phyloP scores from a whole-genome alignment of 140 eudicot species.

The Oenanthe javanica region DNA sequence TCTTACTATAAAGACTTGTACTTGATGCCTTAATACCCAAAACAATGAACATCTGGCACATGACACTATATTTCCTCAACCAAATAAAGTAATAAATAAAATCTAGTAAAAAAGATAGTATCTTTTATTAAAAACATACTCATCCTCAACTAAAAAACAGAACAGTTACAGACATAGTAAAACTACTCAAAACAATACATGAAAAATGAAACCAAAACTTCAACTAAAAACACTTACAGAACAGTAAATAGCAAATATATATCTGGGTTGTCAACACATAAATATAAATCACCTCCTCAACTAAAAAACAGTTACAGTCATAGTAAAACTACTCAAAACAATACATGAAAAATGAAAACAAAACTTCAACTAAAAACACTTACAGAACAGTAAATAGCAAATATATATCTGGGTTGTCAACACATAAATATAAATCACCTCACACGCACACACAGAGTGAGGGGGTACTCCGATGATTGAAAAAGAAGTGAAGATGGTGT shows the following conservation, averaged over 20 bases:
- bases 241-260: neutral
- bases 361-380: slow-evolving; percentile 14
- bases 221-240: slow-evolving; percentile 13
- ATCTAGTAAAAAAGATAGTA: neutral
- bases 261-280: neutral
- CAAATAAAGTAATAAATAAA: neutral
- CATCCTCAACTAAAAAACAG: neutral
- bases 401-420: neutral
- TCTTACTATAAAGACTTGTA: neutral
- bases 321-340: neutral
- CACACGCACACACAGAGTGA: neutral
- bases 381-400: slow-evolving; percentile 3
- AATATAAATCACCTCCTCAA: neutral
- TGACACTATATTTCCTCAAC: neutral
- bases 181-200: neutral
- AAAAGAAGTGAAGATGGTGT: neutral
- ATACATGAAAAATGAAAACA: neutral
- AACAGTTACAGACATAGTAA: neutral
- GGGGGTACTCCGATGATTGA: slow-evolving; percentile 13
- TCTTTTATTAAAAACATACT: neutral
- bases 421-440: neutral
- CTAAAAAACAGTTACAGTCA: neutral
- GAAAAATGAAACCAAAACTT: slow-evolving; percentile 11
- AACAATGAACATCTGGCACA: neutral
- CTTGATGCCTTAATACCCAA: neutral